Conservation (phyloP, 2,329 filamentous ascomycete species). For the Stemphylium lycopersici region DNA sequence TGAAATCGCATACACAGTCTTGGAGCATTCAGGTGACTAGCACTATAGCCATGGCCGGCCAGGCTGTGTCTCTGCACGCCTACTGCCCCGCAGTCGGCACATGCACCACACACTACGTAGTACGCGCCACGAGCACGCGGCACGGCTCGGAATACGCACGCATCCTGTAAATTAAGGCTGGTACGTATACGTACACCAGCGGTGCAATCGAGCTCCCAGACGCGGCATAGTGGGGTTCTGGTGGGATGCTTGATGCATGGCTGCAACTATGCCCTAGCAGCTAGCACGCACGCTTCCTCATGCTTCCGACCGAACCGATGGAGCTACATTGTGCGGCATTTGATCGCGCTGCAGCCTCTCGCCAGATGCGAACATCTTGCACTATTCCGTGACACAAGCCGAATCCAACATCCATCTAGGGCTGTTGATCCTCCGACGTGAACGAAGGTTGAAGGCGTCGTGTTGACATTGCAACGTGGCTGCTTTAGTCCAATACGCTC, state of each 20-base stretch:
- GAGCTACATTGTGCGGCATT: background rate
- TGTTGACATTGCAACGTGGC: background rate
- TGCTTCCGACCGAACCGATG: constrained; percentile 5
- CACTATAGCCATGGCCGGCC: constrained; percentile 4
- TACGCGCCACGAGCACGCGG: constrained; percentile 17
- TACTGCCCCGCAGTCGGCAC: constrained; percentile 17
- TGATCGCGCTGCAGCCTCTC: background rate
- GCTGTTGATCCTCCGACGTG: background rate
- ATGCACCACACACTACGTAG: constrained; percentile 3
- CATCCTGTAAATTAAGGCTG: background rate
- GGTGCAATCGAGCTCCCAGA: constrained; percentile 6
- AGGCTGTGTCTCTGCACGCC: constrained; percentile 5
- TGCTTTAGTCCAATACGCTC: constrained; percentile 9
- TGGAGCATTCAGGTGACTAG: constrained; percentile 8
- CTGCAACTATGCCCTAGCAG: background rate
- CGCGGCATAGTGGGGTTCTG: background rate
- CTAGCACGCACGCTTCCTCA: background rate
- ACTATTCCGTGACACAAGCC: background rate
- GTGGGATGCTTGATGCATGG: constrained; percentile 1
- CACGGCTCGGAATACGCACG: constrained; percentile 11
- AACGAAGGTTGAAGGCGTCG: background rate
- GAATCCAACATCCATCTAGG: background rate
- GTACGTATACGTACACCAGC: background rate
- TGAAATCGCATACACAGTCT: constrained; percentile 6
- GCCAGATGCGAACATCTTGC: background rate